A percentile compares a stretch with the other conserved stretches of the same genome.
Evolutionary conservation across 2,329 filamentous ascomycete species (phyloP).

Genomic region (Nemania abortiva): DNA sequence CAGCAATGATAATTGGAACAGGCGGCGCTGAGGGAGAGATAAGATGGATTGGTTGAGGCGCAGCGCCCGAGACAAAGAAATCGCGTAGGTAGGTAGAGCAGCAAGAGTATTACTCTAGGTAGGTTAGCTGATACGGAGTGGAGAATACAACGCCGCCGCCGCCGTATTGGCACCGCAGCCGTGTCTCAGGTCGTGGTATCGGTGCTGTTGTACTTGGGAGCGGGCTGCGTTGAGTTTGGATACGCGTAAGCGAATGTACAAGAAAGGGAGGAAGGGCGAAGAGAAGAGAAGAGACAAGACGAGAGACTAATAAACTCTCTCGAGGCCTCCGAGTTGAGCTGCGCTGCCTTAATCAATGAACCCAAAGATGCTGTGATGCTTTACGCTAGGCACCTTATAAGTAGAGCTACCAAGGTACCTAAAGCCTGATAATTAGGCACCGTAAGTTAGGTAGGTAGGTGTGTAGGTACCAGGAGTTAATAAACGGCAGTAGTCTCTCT

Average conservation of each 20-base stretch:
- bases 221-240: background rate
- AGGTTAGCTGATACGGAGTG: constrained; percentile 25
- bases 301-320: background rate
- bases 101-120: background rate
- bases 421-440: background rate
- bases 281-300: background rate
- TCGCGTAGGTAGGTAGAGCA: constrained; percentile 16
- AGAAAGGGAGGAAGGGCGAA: background rate
- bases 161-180: constrained; percentile 13
- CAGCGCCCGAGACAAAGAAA: constrained; percentile 28
- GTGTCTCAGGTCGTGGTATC: constrained; percentile 25
- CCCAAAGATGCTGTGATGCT: no score
- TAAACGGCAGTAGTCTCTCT: background rate
- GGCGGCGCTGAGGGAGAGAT: constrained; percentile 20
- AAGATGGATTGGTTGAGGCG: constrained; percentile 22
- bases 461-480: no score
- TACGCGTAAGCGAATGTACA: constrained; percentile 24
- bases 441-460: background rate
- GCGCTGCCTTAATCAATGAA: background rate
- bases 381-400: background rate
- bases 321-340: background rate
- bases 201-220: constrained; percentile 1
- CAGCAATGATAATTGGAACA: constrained; percentile 1
- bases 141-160: constrained; percentile 20
- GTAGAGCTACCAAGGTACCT: background rate